Conservation (phyloP, 345 rosid species). For the Barbarea vulgaris region DNA sequence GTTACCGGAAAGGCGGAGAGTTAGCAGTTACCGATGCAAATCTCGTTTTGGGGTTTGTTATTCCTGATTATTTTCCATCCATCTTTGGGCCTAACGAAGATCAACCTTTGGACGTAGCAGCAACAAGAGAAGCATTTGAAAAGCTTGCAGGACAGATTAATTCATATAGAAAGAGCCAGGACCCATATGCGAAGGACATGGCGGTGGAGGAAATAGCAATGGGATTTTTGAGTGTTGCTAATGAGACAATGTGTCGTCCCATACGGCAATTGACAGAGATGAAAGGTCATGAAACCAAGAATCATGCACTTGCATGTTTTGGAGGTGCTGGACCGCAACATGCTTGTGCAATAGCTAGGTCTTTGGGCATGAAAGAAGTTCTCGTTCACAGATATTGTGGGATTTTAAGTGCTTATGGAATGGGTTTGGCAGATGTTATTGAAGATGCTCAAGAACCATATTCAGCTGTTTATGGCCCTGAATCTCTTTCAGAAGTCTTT, state of each 20-base stretch:
- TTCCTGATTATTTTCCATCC: conserved; percentile 93
- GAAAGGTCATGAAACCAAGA: conserved; percentile 97
- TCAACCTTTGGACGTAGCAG: conserved; percentile 72
- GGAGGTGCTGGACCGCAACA: conserved; percentile 99
- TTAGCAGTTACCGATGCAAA: conserved; percentile 96
- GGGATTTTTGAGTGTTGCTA: conserved; percentile 93
- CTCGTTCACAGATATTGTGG: conserved; percentile 89
- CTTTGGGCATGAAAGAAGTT: conserved; percentile 91
- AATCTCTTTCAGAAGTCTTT: conserved; percentile 67
- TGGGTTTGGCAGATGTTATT: conserved; percentile 97
- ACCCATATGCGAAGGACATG: conserved; percentile 74
- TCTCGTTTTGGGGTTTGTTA: conserved; percentile 79
- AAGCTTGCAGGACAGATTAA: conserved; percentile 78
- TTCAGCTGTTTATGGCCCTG: conserved; percentile 75
- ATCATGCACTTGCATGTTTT: conserved; percentile 94
- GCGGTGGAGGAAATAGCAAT: conserved; percentile 82
- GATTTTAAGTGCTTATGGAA: conserved; percentile 92
- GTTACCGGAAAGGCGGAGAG: conserved; percentile 93
- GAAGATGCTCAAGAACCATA: conserved; percentile 98
- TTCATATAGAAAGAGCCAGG: conserved; percentile 77
- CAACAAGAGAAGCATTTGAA: conserved; percentile 75
- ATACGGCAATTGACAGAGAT: conserved; percentile 94
- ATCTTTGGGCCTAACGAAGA: conserved; percentile 89
- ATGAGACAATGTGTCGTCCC: conserved; percentile 99
- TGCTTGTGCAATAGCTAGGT: conserved; percentile 94